Conservation (phyloP, 164 flowering plant species). For the Annona squamosa region DNA sequence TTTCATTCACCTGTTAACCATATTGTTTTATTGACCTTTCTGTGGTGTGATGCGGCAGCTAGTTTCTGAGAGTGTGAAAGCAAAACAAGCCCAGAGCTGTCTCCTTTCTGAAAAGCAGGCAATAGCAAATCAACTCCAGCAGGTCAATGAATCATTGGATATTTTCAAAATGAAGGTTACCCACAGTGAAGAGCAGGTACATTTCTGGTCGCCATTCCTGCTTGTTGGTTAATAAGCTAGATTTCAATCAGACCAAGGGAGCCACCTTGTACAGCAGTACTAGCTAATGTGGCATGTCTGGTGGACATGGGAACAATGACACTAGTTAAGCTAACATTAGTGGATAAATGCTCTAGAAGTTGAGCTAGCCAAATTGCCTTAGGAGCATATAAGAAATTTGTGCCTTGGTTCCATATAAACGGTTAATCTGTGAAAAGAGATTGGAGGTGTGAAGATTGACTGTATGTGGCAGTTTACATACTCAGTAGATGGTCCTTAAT, state of each 20-base stretch:
- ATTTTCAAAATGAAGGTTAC: conserved; percentile 47
- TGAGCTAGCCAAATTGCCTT: background rate
- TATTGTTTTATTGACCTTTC: conserved; percentile 8
- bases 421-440: background rate
- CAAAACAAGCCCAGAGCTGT: conserved; percentile 59
- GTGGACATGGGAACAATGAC: background rate
- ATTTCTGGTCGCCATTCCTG: background rate
- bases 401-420: background rate
- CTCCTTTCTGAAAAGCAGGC: conserved; percentile 72
- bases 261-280: background rate
- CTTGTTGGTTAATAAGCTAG: background rate
- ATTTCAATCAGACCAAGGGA: background rate
- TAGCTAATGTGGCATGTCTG: background rate
- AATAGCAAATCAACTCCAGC: conserved; percentile 65
- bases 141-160: conserved; percentile 50
- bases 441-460: background rate
- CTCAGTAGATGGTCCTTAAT: background rate
- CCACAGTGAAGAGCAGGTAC: conserved; percentile 74
- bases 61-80: conserved; percentile 91
- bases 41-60: conserved; percentile 36
- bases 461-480: background rate
- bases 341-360: background rate
- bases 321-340: background rate
- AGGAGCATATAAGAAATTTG: background rate
- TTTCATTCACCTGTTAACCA: background rate